phyloP scores from a whole-genome alignment of 768 basidiomycete genomes.

The Phylloporus rhodoxanthus region DNA sequence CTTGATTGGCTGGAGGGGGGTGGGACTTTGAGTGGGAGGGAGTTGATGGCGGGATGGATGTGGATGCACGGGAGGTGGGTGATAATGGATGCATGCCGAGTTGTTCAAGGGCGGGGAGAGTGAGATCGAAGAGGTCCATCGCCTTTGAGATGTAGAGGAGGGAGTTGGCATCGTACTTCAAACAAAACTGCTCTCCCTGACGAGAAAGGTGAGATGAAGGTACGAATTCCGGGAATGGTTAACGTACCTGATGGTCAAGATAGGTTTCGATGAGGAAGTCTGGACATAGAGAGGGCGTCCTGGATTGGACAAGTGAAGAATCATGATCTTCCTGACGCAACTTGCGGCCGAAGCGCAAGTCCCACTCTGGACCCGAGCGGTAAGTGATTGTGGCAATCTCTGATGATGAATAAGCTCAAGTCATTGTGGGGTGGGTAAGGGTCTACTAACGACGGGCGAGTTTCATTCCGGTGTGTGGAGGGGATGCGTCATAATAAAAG shows the following conservation, averaged over 20 bases:
- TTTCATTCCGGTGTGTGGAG: slow-evolving; percentile 98
- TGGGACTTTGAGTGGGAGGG: slow-evolving; percentile 63
- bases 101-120: slow-evolving; percentile 62
- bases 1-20: slow-evolving; percentile 64
- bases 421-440: background rate
- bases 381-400: slow-evolving; percentile 99
- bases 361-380: slow-evolving; percentile 98
- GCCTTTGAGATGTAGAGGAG: slow-evolving; percentile 98
- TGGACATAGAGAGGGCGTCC: slow-evolving; percentile 78
- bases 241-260: slow-evolving; percentile 75
- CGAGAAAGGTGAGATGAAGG: slow-evolving; percentile 1
- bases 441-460: slow-evolving; percentile 81
- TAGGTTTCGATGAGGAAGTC: slow-evolving; percentile 99
- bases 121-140: slow-evolving; percentile 99
- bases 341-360: slow-evolving; percentile 89
- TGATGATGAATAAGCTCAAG: slow-evolving; percentile 26
- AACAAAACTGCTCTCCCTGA: slow-evolving; percentile 92
- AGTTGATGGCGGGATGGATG: slow-evolving; percentile 15
- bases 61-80: slow-evolving; percentile 16
- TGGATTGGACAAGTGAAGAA: slow-evolving; percentile 12
- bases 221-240: background rate
- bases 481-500: slow-evolving; percentile 93
- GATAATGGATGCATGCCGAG: slow-evolving; percentile 46
- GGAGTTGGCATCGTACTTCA: slow-evolving; percentile 99
- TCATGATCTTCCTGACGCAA: slow-evolving; percentile 34